These are phyloP conservation scores for Corymbia citriodora DNA, from an alignment of 441 rosid genomes.

Conservation along the genomic window DNA sequence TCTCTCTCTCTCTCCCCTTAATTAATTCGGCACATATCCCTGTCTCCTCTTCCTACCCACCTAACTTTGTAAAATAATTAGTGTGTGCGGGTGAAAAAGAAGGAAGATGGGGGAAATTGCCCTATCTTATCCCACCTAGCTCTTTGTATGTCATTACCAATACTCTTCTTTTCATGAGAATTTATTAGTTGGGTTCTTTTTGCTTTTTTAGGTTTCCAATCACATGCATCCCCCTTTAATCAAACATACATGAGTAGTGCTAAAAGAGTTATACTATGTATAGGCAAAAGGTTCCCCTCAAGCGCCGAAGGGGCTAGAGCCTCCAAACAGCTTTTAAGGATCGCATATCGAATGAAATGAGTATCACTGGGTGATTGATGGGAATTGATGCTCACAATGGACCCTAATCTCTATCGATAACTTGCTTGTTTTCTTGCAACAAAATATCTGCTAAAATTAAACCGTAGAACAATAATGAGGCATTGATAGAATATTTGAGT, in stretches of 20 bases:
- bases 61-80: background rate
- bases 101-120: background rate
- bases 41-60: background rate
- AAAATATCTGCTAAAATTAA: background rate
- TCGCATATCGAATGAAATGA: background rate
- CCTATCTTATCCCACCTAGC: background rate
- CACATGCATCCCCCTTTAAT: background rate
- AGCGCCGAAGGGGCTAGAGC: background rate
- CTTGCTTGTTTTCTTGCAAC: background rate
- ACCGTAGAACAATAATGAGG: background rate
- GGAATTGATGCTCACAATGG: background rate
- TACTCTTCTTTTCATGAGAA: background rate
- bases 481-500: background rate
- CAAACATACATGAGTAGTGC: background rate
- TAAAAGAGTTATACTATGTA: background rate
- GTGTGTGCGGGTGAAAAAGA: background rate
- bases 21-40: background rate
- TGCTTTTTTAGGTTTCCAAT: background rate
- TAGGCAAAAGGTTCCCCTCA: background rate
- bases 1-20: background rate
- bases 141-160: background rate
- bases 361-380: background rate
- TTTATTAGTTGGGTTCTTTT: background rate
- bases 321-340: background rate
- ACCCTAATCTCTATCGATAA: background rate